Evolutionary conservation across 2,329 filamentous ascomycete species (phyloP).

Genomic region (Fusarium longipes): DNA sequence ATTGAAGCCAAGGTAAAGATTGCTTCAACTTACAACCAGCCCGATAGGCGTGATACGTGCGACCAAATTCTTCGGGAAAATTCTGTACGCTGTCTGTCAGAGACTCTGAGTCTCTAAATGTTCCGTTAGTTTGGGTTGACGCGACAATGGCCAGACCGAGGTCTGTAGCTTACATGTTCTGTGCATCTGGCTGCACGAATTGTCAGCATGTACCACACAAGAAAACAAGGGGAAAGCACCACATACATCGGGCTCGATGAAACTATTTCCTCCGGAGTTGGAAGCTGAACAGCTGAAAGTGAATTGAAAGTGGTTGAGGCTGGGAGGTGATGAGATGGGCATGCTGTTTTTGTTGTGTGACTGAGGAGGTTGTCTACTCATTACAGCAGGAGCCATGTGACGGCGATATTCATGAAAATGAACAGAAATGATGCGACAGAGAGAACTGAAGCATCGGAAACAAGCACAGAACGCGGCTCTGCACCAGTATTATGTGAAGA

Average conservation of each 20-base stretch:
- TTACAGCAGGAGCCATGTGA: constrained; percentile 21
- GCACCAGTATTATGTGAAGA: constrained; percentile 4
- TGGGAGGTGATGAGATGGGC: constrained; percentile 30
- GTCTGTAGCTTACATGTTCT: constrained; percentile 40
- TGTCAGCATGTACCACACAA: constrained; percentile 30
- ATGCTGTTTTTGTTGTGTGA: constrained; percentile 22
- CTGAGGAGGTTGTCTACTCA: constrained; percentile 28
- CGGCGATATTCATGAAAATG: background rate
- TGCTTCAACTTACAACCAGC: constrained; percentile 57
- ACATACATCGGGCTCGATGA: constrained; percentile 52
- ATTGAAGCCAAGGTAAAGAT: background rate
- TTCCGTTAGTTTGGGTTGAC: constrained; percentile 25
- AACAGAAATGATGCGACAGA: background rate
- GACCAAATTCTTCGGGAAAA: constrained; percentile 57
- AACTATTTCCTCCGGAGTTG: constrained; percentile 46
- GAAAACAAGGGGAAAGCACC: background rate
- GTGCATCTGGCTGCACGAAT: constrained; percentile 36
- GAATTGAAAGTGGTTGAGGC: constrained; percentile 47
- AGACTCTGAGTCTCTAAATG: constrained; percentile 50
- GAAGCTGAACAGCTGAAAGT: constrained; percentile 49
- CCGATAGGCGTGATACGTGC: constrained; percentile 61
- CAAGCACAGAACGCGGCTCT: constrained; percentile 7
- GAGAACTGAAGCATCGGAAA: background rate
- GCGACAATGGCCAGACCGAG: background rate
- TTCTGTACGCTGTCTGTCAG: constrained; percentile 56